These are phyloP conservation scores for Diversispora epigaea DNA, from an alignment of 192 early-diverging fungal genomes.

Conservation along the genomic window DNA sequence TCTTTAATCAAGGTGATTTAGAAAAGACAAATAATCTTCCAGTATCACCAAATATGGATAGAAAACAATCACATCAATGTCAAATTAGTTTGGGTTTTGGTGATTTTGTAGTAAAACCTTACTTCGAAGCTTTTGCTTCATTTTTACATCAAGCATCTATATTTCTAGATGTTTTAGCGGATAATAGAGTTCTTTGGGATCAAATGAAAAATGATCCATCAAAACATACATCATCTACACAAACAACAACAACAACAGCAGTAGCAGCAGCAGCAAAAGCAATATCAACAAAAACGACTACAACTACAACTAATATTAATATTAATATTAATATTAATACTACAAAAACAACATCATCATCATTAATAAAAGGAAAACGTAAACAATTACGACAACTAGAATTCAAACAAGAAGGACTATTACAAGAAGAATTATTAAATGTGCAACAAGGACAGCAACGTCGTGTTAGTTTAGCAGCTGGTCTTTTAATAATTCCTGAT, in stretches of 20 bases:
- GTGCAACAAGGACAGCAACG: constrained; percentile 31
- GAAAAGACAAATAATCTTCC: constrained; percentile 75
- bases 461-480: constrained; percentile 45
- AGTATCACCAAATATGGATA: constrained; percentile 89
- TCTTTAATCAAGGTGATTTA: constrained; percentile 82
- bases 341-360: too few species aligned
- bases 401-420: background rate
- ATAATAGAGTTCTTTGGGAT: constrained; percentile 62
- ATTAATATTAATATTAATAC: too few species aligned
- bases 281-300: too few species aligned
- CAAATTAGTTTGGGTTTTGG: constrained; percentile 81
- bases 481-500: constrained; percentile 46
- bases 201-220: constrained; percentile 34
- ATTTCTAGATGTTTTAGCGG: constrained; percentile 55
- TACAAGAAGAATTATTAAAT: constrained; percentile 29
- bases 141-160: constrained; percentile 68
- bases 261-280: background rate
- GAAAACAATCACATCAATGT: constrained; percentile 63
- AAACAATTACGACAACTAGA: too few species aligned
- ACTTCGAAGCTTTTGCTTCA: constrained; percentile 79
- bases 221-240: constrained; percentile 31
- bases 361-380: too few species aligned
- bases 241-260: constrained; percentile 29
- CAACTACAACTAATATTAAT: too few species aligned
- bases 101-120: constrained; percentile 83